Percentiles rank a stretch among this genome's conserved stretches.
Conservation (phyloP, 2,329 filamentous ascomycete genomes). For the Clonostachys rosea region DNA sequence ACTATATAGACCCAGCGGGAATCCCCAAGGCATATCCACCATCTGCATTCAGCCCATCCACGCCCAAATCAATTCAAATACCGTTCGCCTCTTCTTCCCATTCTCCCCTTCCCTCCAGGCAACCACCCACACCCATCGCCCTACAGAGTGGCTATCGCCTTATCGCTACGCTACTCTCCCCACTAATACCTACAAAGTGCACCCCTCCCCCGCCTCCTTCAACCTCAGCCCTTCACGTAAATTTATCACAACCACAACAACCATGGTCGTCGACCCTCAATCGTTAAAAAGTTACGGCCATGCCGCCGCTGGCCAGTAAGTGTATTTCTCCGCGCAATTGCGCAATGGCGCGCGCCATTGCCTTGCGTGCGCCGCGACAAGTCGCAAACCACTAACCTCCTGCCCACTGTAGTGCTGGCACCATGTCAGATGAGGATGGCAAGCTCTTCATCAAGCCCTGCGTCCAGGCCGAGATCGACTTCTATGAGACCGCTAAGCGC, state of each 20-base stretch:
- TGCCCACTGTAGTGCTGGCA: conserved; percentile 66
- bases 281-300: conserved; percentile 63
- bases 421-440: conserved; percentile 78
- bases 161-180: background rate
- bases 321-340: conserved; percentile 11
- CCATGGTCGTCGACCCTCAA: no score
- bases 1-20: background rate
- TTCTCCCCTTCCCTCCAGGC: background rate
- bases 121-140: background rate
- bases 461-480: conserved; percentile 77
- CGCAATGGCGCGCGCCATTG: no score
- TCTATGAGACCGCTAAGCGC: conserved; percentile 71
- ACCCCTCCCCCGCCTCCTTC: background rate
- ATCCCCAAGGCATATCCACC: background rate
- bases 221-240: no score
- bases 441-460: conserved; percentile 93
- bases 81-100: background rate
- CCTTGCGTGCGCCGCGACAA: background rate
- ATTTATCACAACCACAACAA: no score
- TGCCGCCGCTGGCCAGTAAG: conserved; percentile 83
- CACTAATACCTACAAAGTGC: background rate
- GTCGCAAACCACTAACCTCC: conserved; percentile 1
- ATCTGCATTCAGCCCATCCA: no score
- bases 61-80: no score
- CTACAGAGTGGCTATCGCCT: background rate